Evolutionary conservation across 257 asterid genomes (phyloP), one percentile per base, ranked within the genome.

Genomic region (Avicennia marina): DNA sequence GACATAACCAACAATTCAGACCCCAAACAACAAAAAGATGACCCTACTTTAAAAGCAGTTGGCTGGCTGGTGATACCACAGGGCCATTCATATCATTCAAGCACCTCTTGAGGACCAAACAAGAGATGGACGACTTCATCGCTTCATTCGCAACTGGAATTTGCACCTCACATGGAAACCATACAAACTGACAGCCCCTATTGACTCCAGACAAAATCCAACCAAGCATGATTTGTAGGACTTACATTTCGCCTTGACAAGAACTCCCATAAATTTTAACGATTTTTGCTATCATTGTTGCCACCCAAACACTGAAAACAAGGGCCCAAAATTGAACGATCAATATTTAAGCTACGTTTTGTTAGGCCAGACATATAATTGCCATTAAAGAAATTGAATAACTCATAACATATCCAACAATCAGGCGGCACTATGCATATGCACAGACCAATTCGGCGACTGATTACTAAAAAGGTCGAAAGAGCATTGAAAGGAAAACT

Each of bases 261-360:
- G 47, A 65, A 44, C 44, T 66, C 78, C 84, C 74, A 78, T 39
- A 70, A 44, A 58, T 55, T 41, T 21, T 11, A 51, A 18, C 25
- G 7, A 56, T 56, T 55, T 34, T 44, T n/a, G 15, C 5, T 56
- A 64, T 43, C 56, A 65, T 32, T 26, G 16, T 29, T 58, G 63
- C 31, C 18, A 38, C 19, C 29, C 22, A 5, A 60, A 39, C 22
- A 36, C 10, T 26, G 32, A n/a, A 19, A n/a, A 19, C 17, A 41
- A 16, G 19, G 54, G 40, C n/a, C 65, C n/a, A 49, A 57, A 27
- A 20, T 11, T n/a, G n/a, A n/a, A n/a, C n/a, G n/a, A n/a, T n/a
- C n/a, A n/a, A n/a, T n/a, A n/a, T n/a, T n/a, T n/a, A 43, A 64
- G 17, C 40, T 20, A 11, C 10, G 27, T 13, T 36, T 27, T 11